Evolutionary conservation across 73 alveolate species (phyloP).

Genomic region (Uronychia binucleata): DNA sequence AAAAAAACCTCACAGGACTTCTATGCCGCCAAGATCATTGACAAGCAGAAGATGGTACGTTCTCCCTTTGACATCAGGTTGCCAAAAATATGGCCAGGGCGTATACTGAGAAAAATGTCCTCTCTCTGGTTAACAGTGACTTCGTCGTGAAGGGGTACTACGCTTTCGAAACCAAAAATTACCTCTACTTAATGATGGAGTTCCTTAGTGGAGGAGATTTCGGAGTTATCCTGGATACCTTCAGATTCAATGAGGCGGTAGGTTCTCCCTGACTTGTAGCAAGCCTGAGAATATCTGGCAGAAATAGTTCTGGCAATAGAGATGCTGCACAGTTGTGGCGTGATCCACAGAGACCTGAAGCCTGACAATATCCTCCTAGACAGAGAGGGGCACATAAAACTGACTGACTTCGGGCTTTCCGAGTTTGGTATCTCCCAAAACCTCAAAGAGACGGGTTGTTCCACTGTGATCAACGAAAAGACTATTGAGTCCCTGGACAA

Average conservation of each 20-base stretch:
- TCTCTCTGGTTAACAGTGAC: constrained; percentile 41
- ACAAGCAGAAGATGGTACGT: background rate
- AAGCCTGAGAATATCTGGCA: background rate
- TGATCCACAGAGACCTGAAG: constrained; percentile 37
- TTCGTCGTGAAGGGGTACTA: constrained; percentile 60
- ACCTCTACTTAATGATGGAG: constrained; percentile 59
- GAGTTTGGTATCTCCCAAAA: background rate
- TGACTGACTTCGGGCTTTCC: constrained; percentile 19
- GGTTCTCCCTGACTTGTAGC: background rate
- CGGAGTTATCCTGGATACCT: background rate
- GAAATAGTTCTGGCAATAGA: constrained; percentile 48
- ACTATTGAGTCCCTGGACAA: background rate
- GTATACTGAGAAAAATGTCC: constrained; percentile 37
- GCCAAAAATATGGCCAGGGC: background rate
- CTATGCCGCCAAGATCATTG: background rate
- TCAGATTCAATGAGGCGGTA: background rate
- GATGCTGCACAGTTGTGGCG: constrained; percentile 40
- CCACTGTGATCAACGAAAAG: background rate
- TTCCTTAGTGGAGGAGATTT: constrained; percentile 45
- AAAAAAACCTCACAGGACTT: background rate
- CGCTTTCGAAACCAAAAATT: constrained; percentile 38
- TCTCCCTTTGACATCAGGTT: background rate
- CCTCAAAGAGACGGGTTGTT: background rate
- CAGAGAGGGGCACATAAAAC: constrained; percentile 13
- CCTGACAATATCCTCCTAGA: constrained; percentile 18